Conservation (phyloP, 805 yeast species). For the Saccharomycopsis fodiens region DNA sequence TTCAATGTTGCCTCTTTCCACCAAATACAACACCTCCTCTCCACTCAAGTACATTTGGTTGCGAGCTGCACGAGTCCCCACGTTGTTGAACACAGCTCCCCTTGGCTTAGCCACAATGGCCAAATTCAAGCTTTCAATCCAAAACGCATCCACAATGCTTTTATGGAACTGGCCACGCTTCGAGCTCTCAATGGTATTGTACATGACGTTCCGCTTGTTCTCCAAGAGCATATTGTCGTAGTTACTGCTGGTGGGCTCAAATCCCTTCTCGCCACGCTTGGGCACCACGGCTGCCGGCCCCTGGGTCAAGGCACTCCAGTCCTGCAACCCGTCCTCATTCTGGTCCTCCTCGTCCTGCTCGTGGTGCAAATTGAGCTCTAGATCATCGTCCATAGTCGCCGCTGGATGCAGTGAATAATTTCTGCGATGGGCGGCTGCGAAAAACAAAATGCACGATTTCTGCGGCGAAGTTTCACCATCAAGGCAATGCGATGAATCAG, state of each 20-base stretch:
- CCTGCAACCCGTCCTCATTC: slow-evolving; percentile 10
- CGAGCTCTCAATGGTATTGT: slow-evolving; percentile 9
- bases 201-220: slow-evolving; percentile 16
- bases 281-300: slow-evolving; percentile 12
- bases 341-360: slow-evolving; percentile 10
- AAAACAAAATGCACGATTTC: background rate
- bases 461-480: background rate
- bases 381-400: slow-evolving; percentile 3
- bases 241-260: slow-evolving; percentile 15
- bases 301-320: slow-evolving; percentile 13
- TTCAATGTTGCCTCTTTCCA: slow-evolving; percentile 55
- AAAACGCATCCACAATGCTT: slow-evolving; percentile 39
- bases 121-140: slow-evolving; percentile 26
- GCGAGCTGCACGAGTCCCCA: slow-evolving; percentile 40
- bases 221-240: slow-evolving; percentile 16
- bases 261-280: slow-evolving; percentile 19
- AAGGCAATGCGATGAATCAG: background rate
- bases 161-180: slow-evolving; percentile 26
- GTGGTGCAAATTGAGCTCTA: background rate
- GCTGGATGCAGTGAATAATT: background rate
- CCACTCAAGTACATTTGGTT: slow-evolving; percentile 40
- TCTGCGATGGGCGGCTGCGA: background rate
- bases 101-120: slow-evolving; percentile 35
- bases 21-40: slow-evolving; percentile 59
- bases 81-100: slow-evolving; percentile 55